Percentiles rank a stretch among this genome's conserved stretches.
Conservation (phyloP, 768 basidiomycete genomes). For the Cystofilobasidium capitatum region DNA sequence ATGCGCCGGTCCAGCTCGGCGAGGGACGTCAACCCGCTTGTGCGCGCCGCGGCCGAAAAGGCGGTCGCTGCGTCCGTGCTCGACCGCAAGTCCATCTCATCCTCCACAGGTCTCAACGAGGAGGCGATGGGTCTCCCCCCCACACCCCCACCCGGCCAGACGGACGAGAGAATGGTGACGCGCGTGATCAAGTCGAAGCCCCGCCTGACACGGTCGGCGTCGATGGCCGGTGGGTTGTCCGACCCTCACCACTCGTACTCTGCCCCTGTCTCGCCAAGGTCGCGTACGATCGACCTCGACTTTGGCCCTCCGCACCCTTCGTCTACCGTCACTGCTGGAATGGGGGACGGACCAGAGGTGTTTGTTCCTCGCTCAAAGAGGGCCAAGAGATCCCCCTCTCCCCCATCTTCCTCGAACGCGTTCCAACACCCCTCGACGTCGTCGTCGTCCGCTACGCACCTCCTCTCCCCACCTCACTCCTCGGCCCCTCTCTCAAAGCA, state of each 20-base stretch:
- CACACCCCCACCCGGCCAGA: too few species aligned
- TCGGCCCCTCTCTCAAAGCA: not conserved
- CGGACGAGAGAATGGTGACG: too few species aligned
- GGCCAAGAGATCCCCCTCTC: not conserved
- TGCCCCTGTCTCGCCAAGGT: not conserved
- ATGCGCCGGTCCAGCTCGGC: not conserved
- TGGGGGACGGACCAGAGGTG: not conserved
- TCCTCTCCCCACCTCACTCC: not conserved
- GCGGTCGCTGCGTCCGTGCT: not conserved
- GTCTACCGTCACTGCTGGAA: not conserved
- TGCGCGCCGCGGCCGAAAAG: not conserved
- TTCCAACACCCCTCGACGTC: not conserved
- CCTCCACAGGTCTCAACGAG: too few species aligned
- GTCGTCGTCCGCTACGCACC: not conserved
- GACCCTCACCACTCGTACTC: not conserved
- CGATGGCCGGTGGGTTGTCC: not conserved
- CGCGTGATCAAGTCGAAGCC: slow-evolving; percentile 1
- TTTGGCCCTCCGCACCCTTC: not conserved
- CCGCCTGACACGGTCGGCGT: not conserved
- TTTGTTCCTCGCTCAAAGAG: not conserved
- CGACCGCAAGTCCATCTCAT: not conserved
- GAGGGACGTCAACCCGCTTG: not conserved
- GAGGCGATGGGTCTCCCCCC: too few species aligned
- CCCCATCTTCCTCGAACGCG: not conserved
- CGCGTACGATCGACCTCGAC: not conserved